phyloP scores from a whole-genome alignment of 495 filamentous ascomycete genomes.

The Podospora conica region DNA sequence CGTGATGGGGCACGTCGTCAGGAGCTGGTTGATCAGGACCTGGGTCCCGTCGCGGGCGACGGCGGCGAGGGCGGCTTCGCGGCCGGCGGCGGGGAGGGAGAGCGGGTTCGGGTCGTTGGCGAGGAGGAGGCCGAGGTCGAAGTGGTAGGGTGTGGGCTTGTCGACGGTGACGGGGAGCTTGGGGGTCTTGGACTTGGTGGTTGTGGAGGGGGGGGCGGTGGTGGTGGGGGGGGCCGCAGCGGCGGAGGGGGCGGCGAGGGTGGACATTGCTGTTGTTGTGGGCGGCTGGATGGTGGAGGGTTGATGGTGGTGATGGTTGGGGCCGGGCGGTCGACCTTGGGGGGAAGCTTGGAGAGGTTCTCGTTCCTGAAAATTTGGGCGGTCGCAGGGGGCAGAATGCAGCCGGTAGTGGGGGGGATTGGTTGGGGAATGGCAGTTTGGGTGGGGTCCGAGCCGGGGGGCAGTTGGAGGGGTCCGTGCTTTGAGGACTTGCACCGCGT shows the following conservation, averaged over 20 bases:
- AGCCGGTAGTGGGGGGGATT: slow-evolving; percentile 14
- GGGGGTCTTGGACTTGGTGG: slow-evolving; percentile 15
- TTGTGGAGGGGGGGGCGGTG: slow-evolving; percentile 8
- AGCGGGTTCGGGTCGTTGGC: slow-evolving; percentile 79
- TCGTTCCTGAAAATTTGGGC: slow-evolving; percentile 28
- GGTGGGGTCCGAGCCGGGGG: neutral
- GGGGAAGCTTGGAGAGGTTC: neutral
- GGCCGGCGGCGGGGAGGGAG: slow-evolving; percentile 39
- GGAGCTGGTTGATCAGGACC: slow-evolving; percentile 70
- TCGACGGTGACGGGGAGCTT: slow-evolving; percentile 58
- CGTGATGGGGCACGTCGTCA: slow-evolving; percentile 73
- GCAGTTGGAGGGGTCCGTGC: slow-evolving; percentile 10
- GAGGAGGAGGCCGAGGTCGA: slow-evolving; percentile 83
- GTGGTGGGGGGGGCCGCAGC: slow-evolving; percentile 29
- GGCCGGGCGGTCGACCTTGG: neutral
- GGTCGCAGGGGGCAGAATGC: slow-evolving; percentile 21
- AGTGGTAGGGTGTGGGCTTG: slow-evolving; percentile 83
- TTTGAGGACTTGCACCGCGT: slow-evolving; percentile 13
- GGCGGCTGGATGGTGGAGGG: neutral
- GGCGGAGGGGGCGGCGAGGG: neutral
- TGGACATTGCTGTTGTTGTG: neutral
- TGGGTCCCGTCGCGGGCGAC: slow-evolving; percentile 83
- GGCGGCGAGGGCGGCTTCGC: slow-evolving; percentile 54
- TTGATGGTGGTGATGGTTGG: slow-evolving; percentile 2
- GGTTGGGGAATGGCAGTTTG: slow-evolving; percentile 1